Conservation (phyloP, 2,329 filamentous ascomycete genomes). For the Colletotrichum costaricense region DNA sequence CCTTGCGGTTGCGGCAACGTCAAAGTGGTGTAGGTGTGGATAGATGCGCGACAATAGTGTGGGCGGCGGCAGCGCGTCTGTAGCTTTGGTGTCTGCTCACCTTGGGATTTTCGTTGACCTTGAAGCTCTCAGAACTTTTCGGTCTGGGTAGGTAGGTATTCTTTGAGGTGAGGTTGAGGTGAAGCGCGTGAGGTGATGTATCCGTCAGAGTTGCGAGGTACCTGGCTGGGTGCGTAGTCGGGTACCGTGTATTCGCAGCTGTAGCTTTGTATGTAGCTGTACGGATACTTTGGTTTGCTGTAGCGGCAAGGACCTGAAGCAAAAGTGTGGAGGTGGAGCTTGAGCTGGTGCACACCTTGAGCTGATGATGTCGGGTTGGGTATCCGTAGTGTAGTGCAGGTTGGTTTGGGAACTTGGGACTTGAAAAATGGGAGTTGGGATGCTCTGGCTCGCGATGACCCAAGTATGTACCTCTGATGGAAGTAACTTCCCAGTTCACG, state of each 20-base stretch:
- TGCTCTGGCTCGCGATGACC: conserved; percentile 28
- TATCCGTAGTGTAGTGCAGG: neutral
- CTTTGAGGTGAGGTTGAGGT: neutral
- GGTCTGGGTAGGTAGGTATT: neutral
- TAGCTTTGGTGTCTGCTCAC: neutral
- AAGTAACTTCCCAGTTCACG: conserved; percentile 54
- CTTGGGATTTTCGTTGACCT: neutral
- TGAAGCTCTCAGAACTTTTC: neutral
- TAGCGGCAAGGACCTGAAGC: neutral
- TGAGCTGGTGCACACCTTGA: neutral
- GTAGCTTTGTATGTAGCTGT: neutral
- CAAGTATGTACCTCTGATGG: conserved; percentile 50
- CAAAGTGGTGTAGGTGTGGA: neutral
- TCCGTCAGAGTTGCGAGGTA: neutral
- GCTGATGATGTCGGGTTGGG: conserved; percentile 13
- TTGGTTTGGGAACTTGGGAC: neutral
- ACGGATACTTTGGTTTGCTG: neutral
- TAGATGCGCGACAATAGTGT: neutral
- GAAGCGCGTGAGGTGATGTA: neutral
- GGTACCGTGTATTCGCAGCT: neutral
- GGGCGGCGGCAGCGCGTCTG: neutral
- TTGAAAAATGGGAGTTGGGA: conserved; percentile 21
- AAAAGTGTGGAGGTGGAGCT: neutral
- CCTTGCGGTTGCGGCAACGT: neutral
- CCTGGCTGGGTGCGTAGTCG: neutral